Evolutionary conservation across 495 filamentous ascomycete genomes (phyloP).

Genomic region (Neurospora sp.): DNA sequence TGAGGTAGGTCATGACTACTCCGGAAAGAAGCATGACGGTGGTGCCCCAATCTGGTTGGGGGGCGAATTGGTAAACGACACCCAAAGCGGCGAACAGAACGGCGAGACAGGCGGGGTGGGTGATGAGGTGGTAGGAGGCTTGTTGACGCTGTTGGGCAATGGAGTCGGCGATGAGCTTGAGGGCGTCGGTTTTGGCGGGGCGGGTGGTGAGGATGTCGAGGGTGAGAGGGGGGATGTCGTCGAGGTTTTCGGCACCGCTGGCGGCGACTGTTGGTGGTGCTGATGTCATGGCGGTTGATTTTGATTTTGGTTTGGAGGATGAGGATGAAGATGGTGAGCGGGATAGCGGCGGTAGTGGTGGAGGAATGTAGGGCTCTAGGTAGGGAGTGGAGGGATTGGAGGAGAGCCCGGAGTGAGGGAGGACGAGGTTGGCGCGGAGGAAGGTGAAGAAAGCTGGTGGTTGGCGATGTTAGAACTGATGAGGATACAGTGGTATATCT

Average conservation of each 20-base stretch:
- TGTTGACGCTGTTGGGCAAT: slow-evolving; percentile 38
- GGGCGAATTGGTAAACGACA: slow-evolving; percentile 24
- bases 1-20: slow-evolving; percentile 30
- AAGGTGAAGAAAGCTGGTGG: slow-evolving; percentile 45
- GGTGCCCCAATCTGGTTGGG: slow-evolving; percentile 24
- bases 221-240: slow-evolving; percentile 33
- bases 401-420: slow-evolving; percentile 33
- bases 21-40: slow-evolving; percentile 23
- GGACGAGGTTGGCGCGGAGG: slow-evolving; percentile 45
- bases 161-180: slow-evolving; percentile 35
- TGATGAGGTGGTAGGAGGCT: slow-evolving; percentile 25
- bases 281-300: background rate
- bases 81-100: slow-evolving; percentile 16
- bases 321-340: background rate
- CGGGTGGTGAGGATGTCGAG: slow-evolving; percentile 24
- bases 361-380: slow-evolving; percentile 26
- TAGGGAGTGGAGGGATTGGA: slow-evolving; percentile 30
- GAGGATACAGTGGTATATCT: background rate
- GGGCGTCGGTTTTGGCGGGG: slow-evolving; percentile 31
- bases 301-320: background rate
- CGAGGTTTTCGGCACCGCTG: slow-evolving; percentile 7
- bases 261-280: slow-evolving; percentile 6
- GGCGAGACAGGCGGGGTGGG: slow-evolving; percentile 31
- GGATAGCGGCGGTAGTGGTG: background rate
- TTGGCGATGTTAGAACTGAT: slow-evolving; percentile 8